A percentile compares a stretch with the other conserved stretches of the same genome.
phyloP scores from a whole-genome alignment of 768 basidiomycete genomes.

The Pluteus cervinus region DNA sequence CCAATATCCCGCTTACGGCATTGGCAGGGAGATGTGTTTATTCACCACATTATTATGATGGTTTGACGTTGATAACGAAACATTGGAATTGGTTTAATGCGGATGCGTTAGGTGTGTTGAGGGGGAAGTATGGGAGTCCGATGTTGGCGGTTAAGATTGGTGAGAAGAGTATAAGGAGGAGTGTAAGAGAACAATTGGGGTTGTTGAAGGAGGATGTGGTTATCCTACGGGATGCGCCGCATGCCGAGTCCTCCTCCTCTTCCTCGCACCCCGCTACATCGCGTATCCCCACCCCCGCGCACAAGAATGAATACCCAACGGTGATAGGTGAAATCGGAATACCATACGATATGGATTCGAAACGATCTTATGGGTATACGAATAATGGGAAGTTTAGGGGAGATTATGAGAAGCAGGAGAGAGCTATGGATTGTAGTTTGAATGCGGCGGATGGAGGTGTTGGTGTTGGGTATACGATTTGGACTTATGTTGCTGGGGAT shows the following conservation, averaged over 20 bases:
- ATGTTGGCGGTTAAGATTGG: constrained; percentile 78
- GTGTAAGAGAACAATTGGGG: constrained; percentile 76
- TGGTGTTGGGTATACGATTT: constrained; percentile 73
- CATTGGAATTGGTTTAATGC: constrained; percentile 97
- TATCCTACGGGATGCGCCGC: constrained; percentile 38
- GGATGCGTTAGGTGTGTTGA: constrained; percentile 86
- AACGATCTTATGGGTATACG: constrained; percentile 77
- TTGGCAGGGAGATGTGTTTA: constrained; percentile 65
- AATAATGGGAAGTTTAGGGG: constrained; percentile 63
- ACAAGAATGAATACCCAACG: constrained; percentile 63
- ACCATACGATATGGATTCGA: constrained; percentile 91
- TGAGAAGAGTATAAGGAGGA: constrained; percentile 74
- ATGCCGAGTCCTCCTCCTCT: neutral
- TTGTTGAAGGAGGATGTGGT: constrained; percentile 69
- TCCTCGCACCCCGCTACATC: neutral
- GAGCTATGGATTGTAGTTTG: constrained; percentile 81
- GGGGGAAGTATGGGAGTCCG: constrained; percentile 69
- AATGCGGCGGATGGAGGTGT: constrained; percentile 76
- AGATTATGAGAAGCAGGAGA: constrained; percentile 73
- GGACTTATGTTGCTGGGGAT: constrained; percentile 85
- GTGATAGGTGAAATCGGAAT: constrained; percentile 95
- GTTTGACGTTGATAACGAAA: constrained; percentile 85
- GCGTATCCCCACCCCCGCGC: neutral
- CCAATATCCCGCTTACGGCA: constrained; percentile 44
- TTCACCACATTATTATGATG: constrained; percentile 91